Conservation (phyloP, 345 rosid species). For the Nasturtium officinale region DNA sequence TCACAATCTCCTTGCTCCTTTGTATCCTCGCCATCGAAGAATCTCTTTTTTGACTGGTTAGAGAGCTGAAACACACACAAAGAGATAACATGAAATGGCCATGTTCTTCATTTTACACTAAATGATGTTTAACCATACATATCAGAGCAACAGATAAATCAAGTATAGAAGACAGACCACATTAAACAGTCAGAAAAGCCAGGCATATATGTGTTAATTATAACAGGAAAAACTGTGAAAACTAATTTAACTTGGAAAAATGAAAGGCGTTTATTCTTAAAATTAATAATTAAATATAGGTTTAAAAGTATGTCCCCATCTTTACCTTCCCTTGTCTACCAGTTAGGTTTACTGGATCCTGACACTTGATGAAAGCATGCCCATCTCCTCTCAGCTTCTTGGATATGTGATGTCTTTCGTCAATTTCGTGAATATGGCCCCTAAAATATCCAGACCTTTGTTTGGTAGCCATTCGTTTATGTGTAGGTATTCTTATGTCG, state of each 20-base stretch:
- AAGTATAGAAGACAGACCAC: constrained; percentile 10
- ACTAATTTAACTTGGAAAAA: constrained; percentile 26
- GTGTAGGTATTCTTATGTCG: constrained; percentile 34
- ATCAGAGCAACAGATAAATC: background rate
- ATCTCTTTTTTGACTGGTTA: constrained; percentile 24
- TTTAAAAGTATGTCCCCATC: constrained; percentile 41
- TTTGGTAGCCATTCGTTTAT: constrained; percentile 33
- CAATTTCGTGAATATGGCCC: constrained; percentile 40
- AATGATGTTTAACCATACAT: background rate
- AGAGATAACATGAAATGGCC: background rate
- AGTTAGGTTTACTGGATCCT: constrained; percentile 51
- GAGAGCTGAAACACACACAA: constrained; percentile 22
- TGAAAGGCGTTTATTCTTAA: constrained; percentile 17
- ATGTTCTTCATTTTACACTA: background rate
- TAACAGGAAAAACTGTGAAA: constrained; percentile 15
- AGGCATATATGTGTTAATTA: background rate
- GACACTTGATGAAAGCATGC: constrained; percentile 42
- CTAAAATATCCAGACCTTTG: constrained; percentile 39
- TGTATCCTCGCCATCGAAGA: constrained; percentile 26
- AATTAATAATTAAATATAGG: constrained; percentile 30
- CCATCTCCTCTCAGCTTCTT: constrained; percentile 41
- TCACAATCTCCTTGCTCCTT: constrained; percentile 23
- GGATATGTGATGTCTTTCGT: constrained; percentile 22
- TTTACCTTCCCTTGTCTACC: constrained; percentile 67
- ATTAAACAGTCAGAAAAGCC: constrained; percentile 18